Evolutionary conservation across 78 protist genomes (phyloP), one percentile per base, ranked within the genome.

Genomic region (Tieghemostelium lacteum): DNA sequence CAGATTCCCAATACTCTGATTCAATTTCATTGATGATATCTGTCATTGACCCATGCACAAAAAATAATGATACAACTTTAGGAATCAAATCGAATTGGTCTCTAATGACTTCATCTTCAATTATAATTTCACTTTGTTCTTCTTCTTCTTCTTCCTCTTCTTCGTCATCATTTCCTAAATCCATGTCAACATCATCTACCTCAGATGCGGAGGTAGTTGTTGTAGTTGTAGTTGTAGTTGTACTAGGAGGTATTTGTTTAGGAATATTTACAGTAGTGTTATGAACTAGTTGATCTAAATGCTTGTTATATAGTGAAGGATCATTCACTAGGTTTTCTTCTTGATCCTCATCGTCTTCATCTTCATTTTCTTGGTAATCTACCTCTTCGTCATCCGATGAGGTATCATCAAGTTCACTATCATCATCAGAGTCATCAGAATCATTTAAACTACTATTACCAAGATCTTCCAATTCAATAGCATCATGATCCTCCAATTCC

Each of bases 21-120:
- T 80, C 88, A 39, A 80, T 80, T 52, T 80, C 88, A 40, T 64
- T 45, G 0, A 80, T 80, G 7, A 69, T 52, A 14, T 80, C 88
- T 31, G 88, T 80, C 31, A 80, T 80, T 54, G 88, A 26, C 2
- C 62, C 55, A 28, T 80, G 88, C 1, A 66, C 76, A 66, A 80
- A 80, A n/a, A 80, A 80, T 45, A 80, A 33, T 49, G 88, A 49
- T 2, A 80, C 88, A 45, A 80, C 73, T 20, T 70, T 80, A 22
- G 88, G 88, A 28, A 80, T 39, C 3, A 55, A 17, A 36, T 80
- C 70, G 5, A 80, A 63, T 37, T 20, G 17, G 6, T 40, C 36
- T 0, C 20, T n/a, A 3, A 7, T 10, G 10, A 24, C 26, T 14
- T 36, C 58, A 40, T 66, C 54, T 55, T 50, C 65, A 57, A 14